Base-by-base conservation (phyloP, 1,284 basidiomycete species). In the Puccinia triticina region DNA sequence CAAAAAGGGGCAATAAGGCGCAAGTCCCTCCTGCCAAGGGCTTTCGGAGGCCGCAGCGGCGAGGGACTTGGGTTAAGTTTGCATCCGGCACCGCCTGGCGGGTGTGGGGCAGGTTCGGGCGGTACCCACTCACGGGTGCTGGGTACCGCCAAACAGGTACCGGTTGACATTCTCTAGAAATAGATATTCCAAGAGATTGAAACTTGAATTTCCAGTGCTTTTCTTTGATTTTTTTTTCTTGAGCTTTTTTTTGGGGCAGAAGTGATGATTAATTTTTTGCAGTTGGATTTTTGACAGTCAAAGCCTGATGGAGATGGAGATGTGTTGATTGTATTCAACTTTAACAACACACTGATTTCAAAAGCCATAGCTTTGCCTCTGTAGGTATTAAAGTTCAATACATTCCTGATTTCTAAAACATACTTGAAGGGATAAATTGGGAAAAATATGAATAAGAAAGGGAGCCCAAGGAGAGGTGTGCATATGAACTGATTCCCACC, bases 281-380 rank as follows among this genome's bases (percentile, higher is more conserved):
- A 59, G 82, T 43, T 32, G 43, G 46, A 57, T 12, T 64, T 18
- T 3, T 16, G 32, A 5, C 46, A 34, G 53, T 73, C 26, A 7
- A 4, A 2, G 55, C 46, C 18, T 55, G 16, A 72, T 76, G 48
- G 69, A n/a, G n/a, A n/a, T n/a, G n/a, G n/a, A 18, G 12, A 77
- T 5, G 26, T 29, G n/a, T 23, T 18, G 37, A 59, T 11, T 34
- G 16, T 29, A 23, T 79, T 48, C 77, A 93, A 93, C 91, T 96
- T 95, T 21, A 92, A 86, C 46, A 97, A 87, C 0, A 92, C 91
- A 77, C 93, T 92, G 23, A 97, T 88, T 85, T 92, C 92, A 87
- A 98, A 96, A 0, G 94, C 95, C 16, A 88, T 88, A 11, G 94
- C 95, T 76, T 91, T 90, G 16, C 95, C 95, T 66, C 94, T 90